A percentile compares a stretch with the other conserved stretches of the same genome.
Evolutionary conservation across 306 rosid genomes (phyloP).

Genomic region (Quercus berberidifolia): DNA sequence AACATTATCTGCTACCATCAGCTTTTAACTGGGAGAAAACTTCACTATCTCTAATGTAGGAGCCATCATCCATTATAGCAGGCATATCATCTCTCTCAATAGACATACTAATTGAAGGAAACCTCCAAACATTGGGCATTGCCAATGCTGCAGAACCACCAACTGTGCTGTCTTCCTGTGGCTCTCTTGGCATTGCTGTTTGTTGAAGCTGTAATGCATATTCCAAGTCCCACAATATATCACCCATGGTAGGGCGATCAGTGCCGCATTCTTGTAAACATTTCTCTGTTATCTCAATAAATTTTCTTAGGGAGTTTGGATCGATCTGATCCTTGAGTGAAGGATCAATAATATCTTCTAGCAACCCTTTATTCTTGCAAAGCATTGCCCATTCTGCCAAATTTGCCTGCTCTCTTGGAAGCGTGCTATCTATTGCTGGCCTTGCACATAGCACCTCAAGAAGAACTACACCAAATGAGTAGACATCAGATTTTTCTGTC

Average conservation of each 20-base stretch:
- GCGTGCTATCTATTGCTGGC: too few relatives aligned
- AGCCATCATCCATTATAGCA: neutral
- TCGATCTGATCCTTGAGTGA: too few relatives aligned
- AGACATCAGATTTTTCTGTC: too few relatives aligned
- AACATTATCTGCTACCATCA: slow-evolving; percentile 21
- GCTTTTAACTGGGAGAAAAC: slow-evolving; percentile 33
- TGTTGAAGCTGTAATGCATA: slow-evolving; percentile 54
- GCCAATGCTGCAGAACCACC: slow-evolving; percentile 21
- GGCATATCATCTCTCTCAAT: slow-evolving; percentile 9
- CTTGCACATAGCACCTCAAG: too few relatives aligned
- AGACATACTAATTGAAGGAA: slow-evolving; percentile 25
- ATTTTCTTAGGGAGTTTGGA: slow-evolving; percentile 54
- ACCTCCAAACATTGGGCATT: slow-evolving; percentile 8
- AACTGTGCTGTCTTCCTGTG: slow-evolving; percentile 37
- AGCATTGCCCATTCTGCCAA: too few relatives aligned
- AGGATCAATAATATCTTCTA: too few relatives aligned
- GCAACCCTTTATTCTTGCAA: too few relatives aligned
- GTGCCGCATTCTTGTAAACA: slow-evolving; percentile 37
- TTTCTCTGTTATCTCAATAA: slow-evolving; percentile 36
- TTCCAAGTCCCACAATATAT: slow-evolving; percentile 60
- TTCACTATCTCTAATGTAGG: neutral
- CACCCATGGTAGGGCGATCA: slow-evolving; percentile 49
- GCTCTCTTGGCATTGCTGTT: slow-evolving; percentile 24
- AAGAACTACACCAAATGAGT: too few relatives aligned
- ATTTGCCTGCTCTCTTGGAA: too few relatives aligned